Evolutionary conservation across 2,329 filamentous ascomycete genomes (phyloP).

Genomic region (Monilinia fructicola): DNA sequence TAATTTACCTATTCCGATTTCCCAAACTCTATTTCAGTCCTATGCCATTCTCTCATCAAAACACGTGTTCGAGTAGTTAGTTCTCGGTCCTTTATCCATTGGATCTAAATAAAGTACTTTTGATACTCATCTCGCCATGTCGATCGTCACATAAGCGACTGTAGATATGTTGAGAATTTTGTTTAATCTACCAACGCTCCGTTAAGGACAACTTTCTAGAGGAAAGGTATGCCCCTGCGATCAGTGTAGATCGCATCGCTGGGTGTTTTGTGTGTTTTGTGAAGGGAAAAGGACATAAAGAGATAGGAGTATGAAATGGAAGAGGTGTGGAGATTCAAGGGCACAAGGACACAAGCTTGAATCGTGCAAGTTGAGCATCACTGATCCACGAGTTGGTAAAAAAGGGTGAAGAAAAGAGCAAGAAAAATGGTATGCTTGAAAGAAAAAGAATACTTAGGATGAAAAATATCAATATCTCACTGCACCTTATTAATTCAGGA

Average conservation of each 20-base stretch:
- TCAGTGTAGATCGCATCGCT: constrained; percentile 74
- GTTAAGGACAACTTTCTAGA: constrained; percentile 72
- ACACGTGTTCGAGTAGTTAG: constrained; percentile 40
- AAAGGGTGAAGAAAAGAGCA: neutral
- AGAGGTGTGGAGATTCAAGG: neutral
- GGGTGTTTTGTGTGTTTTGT: constrained; percentile 44
- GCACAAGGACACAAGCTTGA: neutral
- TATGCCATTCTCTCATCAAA: neutral
- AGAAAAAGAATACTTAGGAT: neutral
- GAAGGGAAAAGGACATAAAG: constrained; percentile 19
- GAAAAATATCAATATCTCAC: constrained; percentile 5
- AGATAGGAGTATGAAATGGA: constrained; percentile 10
- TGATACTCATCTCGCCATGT: constrained; percentile 34
- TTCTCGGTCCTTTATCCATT: constrained; percentile 41
- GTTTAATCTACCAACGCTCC: constrained; percentile 69
- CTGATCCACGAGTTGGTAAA: neutral
- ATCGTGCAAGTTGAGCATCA: neutral
- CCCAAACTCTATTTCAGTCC: neutral
- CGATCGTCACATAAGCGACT: constrained; percentile 23
- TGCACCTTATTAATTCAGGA: neutral
- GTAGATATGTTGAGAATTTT: constrained; percentile 28
- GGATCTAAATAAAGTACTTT: constrained; percentile 41
- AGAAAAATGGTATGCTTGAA: neutral
- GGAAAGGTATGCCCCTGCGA: constrained; percentile 66
- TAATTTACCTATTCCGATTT: neutral